These are phyloP conservation scores for Leucocoprinus leucothites DNA, from an alignment of 768 basidiomycete genomes.

Conservation along the genomic window DNA sequence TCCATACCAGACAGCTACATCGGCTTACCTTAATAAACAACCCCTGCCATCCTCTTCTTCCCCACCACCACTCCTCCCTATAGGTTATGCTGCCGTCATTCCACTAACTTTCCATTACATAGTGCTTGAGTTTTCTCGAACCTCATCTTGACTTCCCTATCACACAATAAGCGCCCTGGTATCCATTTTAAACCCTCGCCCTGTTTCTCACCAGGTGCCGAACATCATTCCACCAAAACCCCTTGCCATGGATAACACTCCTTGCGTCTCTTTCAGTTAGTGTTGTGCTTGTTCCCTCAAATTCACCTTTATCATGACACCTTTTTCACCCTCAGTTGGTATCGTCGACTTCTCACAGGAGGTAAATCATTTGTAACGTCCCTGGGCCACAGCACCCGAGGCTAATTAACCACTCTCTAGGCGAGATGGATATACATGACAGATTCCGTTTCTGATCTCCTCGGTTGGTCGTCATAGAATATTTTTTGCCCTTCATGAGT, in stretches of 20 bases:
- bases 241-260: slow-evolving; percentile 41
- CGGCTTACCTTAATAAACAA: not conserved
- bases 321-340: slow-evolving; percentile 46
- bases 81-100: not conserved
- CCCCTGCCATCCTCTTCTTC: not conserved
- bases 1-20: not conserved
- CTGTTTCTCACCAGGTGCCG: slow-evolving; percentile 13
- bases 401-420: slow-evolving; percentile 26
- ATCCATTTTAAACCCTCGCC: slow-evolving; percentile 15
- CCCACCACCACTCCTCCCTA: not conserved
- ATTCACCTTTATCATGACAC: too few relatives aligned
- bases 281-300: too few relatives aligned
- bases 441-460: slow-evolving; percentile 61
- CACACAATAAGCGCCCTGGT: slow-evolving; percentile 10
- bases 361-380: slow-evolving; percentile 31
- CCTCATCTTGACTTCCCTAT: slow-evolving; percentile 3
- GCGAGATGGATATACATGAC: slow-evolving; percentile 67
- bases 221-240: slow-evolving; percentile 15
- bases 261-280: slow-evolving; percentile 78
- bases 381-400: not conserved
- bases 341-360: slow-evolving; percentile 81
- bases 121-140: slow-evolving; percentile 9
- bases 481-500: not conserved
- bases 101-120: not conserved
- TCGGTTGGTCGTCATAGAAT: slow-evolving; percentile 48